A percentile compares a stretch with the other conserved stretches of the same genome.
These are phyloP conservation scores for Maudiozyma barnettii DNA, from an alignment of 805 yeast genomes.

Conservation along the genomic window DNA sequence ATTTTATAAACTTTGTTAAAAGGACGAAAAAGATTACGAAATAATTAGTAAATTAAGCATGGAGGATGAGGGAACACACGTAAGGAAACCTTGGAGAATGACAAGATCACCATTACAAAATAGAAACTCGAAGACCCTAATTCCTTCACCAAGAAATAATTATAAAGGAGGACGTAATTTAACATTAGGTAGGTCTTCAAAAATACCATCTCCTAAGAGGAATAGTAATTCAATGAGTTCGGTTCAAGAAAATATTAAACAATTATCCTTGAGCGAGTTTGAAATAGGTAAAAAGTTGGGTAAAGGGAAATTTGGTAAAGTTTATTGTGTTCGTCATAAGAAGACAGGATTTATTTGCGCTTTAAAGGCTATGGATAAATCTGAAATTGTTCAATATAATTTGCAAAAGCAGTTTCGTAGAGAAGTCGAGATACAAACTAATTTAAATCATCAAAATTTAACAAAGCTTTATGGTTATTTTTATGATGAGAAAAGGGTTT, in stretches of 20 bases:
- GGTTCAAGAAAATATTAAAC: constrained; percentile 1
- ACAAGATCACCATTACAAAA: not conserved
- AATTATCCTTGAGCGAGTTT: constrained; percentile 41
- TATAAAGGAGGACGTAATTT: not conserved
- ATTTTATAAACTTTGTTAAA: too few relatives aligned
- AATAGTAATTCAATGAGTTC: not conserved
- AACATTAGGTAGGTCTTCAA: not conserved
- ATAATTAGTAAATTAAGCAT: not conserved
- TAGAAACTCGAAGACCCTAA: not conserved
- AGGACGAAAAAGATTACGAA: too few relatives aligned
- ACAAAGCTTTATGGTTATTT: constrained; percentile 79
- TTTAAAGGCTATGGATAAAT: constrained; percentile 80
- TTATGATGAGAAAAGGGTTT: constrained; percentile 70
- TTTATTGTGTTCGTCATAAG: constrained; percentile 77
- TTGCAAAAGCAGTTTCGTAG: constrained; percentile 80
- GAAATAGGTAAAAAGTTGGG: constrained; percentile 84
- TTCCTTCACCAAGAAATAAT: constrained; percentile 2
- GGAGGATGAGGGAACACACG: not conserved
- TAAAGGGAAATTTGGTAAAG: constrained; percentile 88
- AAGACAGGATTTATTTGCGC: constrained; percentile 77
- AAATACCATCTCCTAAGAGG: constrained; percentile 7
- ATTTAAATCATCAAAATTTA: constrained; percentile 68
- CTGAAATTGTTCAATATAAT: constrained; percentile 62
- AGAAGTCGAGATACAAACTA: constrained; percentile 85
- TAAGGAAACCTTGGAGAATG: constrained; percentile 11